phyloP scores from a whole-genome alignment of 2,329 filamentous ascomycete species.

The Diaporthe eres region DNA sequence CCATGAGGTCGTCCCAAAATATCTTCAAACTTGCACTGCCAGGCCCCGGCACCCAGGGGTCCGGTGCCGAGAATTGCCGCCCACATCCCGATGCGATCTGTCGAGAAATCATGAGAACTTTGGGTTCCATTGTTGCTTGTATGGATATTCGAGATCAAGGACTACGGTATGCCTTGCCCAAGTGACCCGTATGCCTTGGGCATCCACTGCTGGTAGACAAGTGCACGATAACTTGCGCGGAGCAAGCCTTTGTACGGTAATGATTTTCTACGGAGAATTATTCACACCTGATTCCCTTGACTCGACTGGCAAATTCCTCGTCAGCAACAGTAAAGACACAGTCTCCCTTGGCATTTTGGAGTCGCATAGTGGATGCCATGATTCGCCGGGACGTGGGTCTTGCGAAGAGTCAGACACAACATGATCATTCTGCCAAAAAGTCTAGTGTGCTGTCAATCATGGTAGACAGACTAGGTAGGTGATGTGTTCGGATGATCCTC shows the following conservation, averaged over 20 bases:
- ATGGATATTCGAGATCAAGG: neutral
- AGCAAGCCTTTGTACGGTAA: neutral
- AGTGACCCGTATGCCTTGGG: neutral
- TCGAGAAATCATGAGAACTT: conserved; percentile 3
- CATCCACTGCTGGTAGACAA: neutral
- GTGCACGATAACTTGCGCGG: conserved; percentile 7
- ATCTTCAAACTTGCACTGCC: conserved; percentile 23
- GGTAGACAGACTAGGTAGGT: neutral
- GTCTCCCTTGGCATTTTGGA: neutral
- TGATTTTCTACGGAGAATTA: conserved; percentile 11
- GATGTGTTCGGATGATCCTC: conserved; percentile 22
- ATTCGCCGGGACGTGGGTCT: conserved; percentile 13
- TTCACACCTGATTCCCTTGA: conserved; percentile 22
- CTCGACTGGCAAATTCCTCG: neutral
- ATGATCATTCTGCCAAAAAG: neutral
- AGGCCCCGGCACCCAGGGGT: neutral
- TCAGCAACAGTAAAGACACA: conserved; percentile 1
- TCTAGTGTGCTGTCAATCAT: neutral
- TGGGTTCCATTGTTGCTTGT: neutral
- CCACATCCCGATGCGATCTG: conserved; percentile 1
- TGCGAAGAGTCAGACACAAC: neutral
- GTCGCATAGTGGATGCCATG: neutral
- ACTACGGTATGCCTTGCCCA: neutral
- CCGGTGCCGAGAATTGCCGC: conserved; percentile 17
- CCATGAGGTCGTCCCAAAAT: conserved; percentile 21